Evolutionary conservation across 2,329 filamentous ascomycete species (phyloP), one percentile per base, ranked within the genome.

Genomic region (Claviceps capensis): DNA sequence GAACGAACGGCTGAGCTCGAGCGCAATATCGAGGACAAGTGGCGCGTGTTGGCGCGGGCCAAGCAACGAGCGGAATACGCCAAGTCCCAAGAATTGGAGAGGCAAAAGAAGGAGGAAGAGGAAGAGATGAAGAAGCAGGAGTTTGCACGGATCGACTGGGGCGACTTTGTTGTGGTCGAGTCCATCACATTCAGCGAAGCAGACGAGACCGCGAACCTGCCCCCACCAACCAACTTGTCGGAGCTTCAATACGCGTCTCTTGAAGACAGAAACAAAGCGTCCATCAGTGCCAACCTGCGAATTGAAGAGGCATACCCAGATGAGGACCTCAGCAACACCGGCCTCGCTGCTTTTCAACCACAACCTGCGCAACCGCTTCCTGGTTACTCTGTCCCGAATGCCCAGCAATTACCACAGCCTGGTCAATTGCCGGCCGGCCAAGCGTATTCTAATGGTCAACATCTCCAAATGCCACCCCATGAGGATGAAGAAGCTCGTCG

Each of bases 261-360:
- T 17, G 93, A 98, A 64, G 89, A 97, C 68, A 93, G 94, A 69
- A 94, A 91, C 52, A 86, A 85, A 67, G 85, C 93, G 63, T 94
- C 89, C 40, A 83, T 96, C 57, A 82, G 81, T 60, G 81, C 87
- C 53, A 84, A 85, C 62, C 75, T 90, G 59, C 85, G 91, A 53
- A 89, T 98, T 57, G 93, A 98, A 67, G 93, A 98, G 73, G 89
- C 91, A 5, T 87, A 95, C 78, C 93, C 93, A 49, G 86, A 88
- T 45, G 81, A 85, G 55, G 82, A 74, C 64, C 41, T 56, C 2
- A 49, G 41, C 26, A 78, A 74, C 56, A 77, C 77, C 56, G 72
- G 73, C 41, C 72, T 75, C 52, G 64, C 68, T 17, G 67, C 63
- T 50, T 62, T 57, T 42, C 66, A 61, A 50, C 62, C 58, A 45